Conservation (phyloP, 345 rosid species). For the Jatropha curcas region DNA sequence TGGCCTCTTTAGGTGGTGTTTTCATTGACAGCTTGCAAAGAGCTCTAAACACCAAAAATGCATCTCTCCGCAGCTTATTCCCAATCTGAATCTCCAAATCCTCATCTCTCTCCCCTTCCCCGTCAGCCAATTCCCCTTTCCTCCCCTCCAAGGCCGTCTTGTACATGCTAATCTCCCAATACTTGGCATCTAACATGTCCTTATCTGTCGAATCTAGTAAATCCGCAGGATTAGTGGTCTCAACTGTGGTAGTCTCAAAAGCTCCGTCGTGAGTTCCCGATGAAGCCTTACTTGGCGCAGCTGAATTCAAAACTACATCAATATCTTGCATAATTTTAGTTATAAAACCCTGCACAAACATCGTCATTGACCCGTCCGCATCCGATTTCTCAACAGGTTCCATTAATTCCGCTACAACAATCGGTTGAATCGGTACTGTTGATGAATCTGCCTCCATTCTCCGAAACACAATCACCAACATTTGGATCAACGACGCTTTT, state of each 20-base stretch:
- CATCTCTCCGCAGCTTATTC: slow-evolving; percentile 96
- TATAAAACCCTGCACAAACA: slow-evolving; percentile 86
- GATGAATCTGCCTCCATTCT: slow-evolving; percentile 99
- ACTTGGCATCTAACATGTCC: slow-evolving; percentile 98
- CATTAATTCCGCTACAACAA: slow-evolving; percentile 98
- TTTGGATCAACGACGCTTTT: slow-evolving; percentile 91
- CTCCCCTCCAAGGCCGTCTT: slow-evolving; percentile 98
- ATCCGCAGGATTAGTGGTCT: slow-evolving; percentile 66
- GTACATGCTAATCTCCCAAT: slow-evolving; percentile 99
- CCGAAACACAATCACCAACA: slow-evolving; percentile 94
- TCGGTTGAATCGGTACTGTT: slow-evolving; percentile 91
- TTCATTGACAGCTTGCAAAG: slow-evolving; percentile 99
- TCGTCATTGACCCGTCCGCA: slow-evolving; percentile 67
- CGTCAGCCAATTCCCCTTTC: slow-evolving; percentile 94
- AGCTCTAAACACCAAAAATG: slow-evolving; percentile 98
- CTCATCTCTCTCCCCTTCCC: slow-evolving; percentile 86
- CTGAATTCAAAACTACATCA: slow-evolving; percentile 65
- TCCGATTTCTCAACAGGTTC: slow-evolving; percentile 83
- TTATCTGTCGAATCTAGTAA: slow-evolving; percentile 77
- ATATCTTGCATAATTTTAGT: slow-evolving; percentile 78
- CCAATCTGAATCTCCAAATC: slow-evolving; percentile 98
- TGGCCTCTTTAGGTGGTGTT: slow-evolving; percentile 94
- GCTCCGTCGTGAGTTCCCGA: slow-evolving; percentile 65
- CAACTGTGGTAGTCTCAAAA: slow-evolving; percentile 63
- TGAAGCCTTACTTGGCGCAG: slow-evolving; percentile 49